phyloP scores from a whole-genome alignment of 176 grass and related monocot genomes.

The Melocanna baccifera region DNA sequence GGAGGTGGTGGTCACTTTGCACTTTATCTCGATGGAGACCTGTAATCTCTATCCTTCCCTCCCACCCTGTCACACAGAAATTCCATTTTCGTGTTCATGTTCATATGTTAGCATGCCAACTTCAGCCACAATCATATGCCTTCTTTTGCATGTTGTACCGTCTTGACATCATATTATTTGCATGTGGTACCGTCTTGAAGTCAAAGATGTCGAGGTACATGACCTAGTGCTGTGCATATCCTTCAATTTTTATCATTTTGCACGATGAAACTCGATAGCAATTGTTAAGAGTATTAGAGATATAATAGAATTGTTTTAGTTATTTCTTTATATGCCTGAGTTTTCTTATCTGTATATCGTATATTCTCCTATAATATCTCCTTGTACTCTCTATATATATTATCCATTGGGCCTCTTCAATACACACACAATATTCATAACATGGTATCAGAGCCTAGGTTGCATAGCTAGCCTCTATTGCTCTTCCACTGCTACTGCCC shows the following conservation, averaged over 20 bases:
- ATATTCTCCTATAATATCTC: no score
- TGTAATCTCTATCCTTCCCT: slow-evolving; percentile 48
- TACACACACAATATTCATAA: no score
- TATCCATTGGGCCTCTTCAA: no score
- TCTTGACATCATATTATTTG: slow-evolving; percentile 5
- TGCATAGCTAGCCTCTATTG: no score
- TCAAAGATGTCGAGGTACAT: slow-evolving; percentile 81
- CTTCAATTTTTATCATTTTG: not conserved
- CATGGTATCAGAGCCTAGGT: no score
- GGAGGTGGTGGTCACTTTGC: slow-evolving; percentile 93
- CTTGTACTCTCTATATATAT: no score
- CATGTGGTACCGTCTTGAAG: slow-evolving; percentile 19
- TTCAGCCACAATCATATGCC: not conserved
- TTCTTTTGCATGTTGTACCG: not conserved
- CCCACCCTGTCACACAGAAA: not conserved
- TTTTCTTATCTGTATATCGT: no score
- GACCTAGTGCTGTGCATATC: not conserved
- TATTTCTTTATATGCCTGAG: no score
- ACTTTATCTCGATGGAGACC: slow-evolving; percentile 83
- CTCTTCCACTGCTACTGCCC: no score
- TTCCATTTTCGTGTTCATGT: not conserved
- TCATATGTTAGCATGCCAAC: not conserved
- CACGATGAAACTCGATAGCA: not conserved
- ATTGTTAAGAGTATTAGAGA: no score
- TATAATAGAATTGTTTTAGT: no score